Conservation (phyloP, 2,329 filamentous ascomycete genomes). For the Neonectria hederae region DNA sequence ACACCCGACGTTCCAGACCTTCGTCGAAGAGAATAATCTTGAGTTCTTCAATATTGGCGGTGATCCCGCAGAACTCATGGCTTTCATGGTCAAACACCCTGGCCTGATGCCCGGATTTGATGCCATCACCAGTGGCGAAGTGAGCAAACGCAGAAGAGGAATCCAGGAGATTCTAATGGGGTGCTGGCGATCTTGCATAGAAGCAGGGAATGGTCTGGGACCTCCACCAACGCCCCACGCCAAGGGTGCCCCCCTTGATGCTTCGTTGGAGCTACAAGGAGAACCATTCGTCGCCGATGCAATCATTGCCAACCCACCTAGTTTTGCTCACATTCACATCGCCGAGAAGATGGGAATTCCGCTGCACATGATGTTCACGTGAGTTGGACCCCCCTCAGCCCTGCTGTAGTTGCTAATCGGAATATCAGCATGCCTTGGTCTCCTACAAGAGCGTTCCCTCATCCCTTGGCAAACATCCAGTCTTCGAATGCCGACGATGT, state of each 20-base stretch:
- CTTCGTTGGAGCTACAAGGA: slow-evolving; percentile 48
- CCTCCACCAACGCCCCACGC: slow-evolving; percentile 58
- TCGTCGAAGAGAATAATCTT: slow-evolving; percentile 75
- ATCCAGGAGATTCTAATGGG: slow-evolving; percentile 84
- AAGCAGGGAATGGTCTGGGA: slow-evolving; percentile 74
- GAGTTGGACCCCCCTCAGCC: slow-evolving; percentile 48
- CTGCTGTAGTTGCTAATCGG: slow-evolving; percentile 51
- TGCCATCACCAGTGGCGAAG: slow-evolving; percentile 78
- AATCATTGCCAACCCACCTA: slow-evolving; percentile 82
- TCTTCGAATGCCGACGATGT: slow-evolving; percentile 78
- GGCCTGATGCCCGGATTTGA: slow-evolving; percentile 86
- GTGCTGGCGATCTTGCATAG: slow-evolving; percentile 87
- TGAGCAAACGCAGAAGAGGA: slow-evolving; percentile 76
- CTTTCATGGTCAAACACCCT: slow-evolving; percentile 92
- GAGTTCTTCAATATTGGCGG: slow-evolving; percentile 84
- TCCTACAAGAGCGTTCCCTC: slow-evolving; percentile 84
- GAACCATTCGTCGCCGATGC: slow-evolving; percentile 84
- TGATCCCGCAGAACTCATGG: slow-evolving; percentile 80
- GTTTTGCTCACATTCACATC: slow-evolving; percentile 79
- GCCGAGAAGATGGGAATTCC: slow-evolving; percentile 80
- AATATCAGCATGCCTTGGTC: slow-evolving; percentile 84
- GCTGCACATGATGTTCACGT: slow-evolving; percentile 91
- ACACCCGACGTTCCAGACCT: slow-evolving; percentile 72
- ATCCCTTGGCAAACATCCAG: slow-evolving; percentile 85
- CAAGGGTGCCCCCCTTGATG: slow-evolving; percentile 57